Percentiles rank a stretch among this genome's conserved stretches.
phyloP scores from a whole-genome alignment of 2,329 filamentous ascomycete genomes.

The Coniella lustricola region DNA sequence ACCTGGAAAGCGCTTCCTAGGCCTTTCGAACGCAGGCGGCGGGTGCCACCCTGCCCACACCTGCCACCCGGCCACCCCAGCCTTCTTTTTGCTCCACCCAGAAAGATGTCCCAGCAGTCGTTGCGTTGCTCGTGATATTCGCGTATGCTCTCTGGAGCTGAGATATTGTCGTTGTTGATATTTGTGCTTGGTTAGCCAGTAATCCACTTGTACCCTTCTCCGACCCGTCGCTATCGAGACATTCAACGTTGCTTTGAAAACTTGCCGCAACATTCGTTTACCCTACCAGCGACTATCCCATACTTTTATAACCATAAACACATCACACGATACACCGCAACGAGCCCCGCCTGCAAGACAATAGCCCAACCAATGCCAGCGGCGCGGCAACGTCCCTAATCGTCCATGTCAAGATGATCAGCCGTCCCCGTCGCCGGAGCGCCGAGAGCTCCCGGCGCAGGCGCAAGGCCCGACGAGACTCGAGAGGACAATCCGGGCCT shows the following conservation, averaged over 20 bases:
- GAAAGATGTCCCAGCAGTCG: slow-evolving; percentile 3
- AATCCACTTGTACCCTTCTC: too few species aligned
- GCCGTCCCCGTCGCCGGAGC: slow-evolving; percentile 49
- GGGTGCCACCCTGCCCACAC: too few species aligned
- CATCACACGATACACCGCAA: neutral
- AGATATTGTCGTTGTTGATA: neutral
- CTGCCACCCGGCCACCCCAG: slow-evolving; percentile 11
- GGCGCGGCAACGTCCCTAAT: slow-evolving; percentile 6
- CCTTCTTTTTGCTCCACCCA: slow-evolving; percentile 12
- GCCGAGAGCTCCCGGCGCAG: slow-evolving; percentile 48
- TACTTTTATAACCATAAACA: neutral
- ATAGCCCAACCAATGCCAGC: slow-evolving; percentile 8
- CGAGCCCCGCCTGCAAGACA: neutral
- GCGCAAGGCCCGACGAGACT: slow-evolving; percentile 36
- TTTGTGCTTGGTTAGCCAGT: too few species aligned
- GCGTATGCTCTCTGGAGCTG: too few species aligned
- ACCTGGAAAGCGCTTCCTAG: too few species aligned
- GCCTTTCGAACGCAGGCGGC: too few species aligned
- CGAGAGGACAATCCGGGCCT: slow-evolving; percentile 31
- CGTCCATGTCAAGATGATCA: slow-evolving; percentile 41
- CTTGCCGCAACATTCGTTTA: neutral
- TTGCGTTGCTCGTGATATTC: neutral
- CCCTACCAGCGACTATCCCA: too few species aligned
- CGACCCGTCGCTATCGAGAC: too few species aligned
- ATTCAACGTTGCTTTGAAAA: neutral